phyloP scores from a whole-genome alignment of 2,329 filamentous ascomycete genomes.

The Lecanicillium sp. region DNA sequence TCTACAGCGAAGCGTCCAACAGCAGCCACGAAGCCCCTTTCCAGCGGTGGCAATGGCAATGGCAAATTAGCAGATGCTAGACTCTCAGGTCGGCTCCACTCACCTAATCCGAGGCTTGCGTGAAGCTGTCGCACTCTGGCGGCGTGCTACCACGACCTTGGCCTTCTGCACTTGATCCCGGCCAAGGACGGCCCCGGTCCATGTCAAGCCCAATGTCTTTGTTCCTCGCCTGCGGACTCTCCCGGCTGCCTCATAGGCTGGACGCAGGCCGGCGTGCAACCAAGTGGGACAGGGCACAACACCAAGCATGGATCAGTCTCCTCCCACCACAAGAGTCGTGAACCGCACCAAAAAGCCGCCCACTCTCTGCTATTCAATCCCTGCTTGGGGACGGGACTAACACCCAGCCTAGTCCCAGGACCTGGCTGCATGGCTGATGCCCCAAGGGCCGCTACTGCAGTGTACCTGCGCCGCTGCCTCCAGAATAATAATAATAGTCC shows the following conservation, averaged over 20 bases:
- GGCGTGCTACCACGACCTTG: constrained; percentile 1
- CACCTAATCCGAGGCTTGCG: background rate
- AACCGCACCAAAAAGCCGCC: background rate
- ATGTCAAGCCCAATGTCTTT: constrained; percentile 5
- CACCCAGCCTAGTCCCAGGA: no score
- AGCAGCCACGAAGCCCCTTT: background rate
- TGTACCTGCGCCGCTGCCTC: constrained; percentile 16
- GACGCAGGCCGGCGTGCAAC: background rate
- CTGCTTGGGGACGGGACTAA: constrained; percentile 3
- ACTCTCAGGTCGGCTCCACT: background rate
- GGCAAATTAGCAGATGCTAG: constrained; percentile 7
- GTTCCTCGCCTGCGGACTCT: background rate
- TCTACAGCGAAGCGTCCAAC: constrained; percentile 2
- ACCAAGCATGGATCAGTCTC: constrained; percentile 8
- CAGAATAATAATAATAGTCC: constrained; percentile 33
- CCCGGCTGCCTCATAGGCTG: background rate
- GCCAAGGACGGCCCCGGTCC: background rate
- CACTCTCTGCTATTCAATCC: background rate
- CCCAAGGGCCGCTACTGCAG: background rate
- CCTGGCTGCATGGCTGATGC: background rate
- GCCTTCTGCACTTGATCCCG: constrained; percentile 1
- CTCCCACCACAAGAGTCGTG: constrained; percentile 4
- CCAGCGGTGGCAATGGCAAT: constrained; percentile 5
- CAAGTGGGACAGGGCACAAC: constrained; percentile 6
- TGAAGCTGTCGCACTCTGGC: background rate